Evolutionary conservation across 1,284 basidiomycete species (phyloP).

Genomic region (Malassezia cuniculi): DNA sequence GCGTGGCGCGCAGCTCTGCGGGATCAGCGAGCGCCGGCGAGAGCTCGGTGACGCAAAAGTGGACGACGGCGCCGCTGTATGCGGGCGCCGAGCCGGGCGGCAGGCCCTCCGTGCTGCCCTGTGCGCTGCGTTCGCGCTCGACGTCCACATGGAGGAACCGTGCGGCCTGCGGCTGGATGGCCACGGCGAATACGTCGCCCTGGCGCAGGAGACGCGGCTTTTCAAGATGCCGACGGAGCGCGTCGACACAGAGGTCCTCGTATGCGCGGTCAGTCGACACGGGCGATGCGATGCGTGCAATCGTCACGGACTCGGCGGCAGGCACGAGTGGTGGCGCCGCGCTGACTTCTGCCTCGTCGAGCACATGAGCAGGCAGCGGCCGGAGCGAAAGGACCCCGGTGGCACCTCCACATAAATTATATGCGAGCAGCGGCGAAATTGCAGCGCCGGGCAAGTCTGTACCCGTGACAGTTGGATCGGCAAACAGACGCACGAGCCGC

Average conservation of each 20-base stretch:
- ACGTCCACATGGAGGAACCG: slow-evolving; percentile 24
- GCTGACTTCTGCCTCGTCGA: not conserved
- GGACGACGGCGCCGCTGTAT: slow-evolving; percentile 50
- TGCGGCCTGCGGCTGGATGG: slow-evolving; percentile 51
- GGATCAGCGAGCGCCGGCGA: slow-evolving; percentile 20
- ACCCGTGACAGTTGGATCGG: slow-evolving; percentile 7
- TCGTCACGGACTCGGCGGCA: slow-evolving; percentile 51
- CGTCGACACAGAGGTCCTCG: slow-evolving; percentile 58
- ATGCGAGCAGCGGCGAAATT: slow-evolving; percentile 21
- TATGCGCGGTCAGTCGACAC: slow-evolving; percentile 61
- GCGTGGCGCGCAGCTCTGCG: not conserved
- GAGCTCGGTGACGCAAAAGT: slow-evolving; percentile 64
- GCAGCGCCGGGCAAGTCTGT: not conserved
- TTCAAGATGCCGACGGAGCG: slow-evolving; percentile 60
- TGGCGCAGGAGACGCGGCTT: slow-evolving; percentile 57
- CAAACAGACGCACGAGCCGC: slow-evolving; percentile 26
- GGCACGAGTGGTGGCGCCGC: slow-evolving; percentile 26
- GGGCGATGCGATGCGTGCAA: slow-evolving; percentile 73
- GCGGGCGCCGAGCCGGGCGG: slow-evolving; percentile 1
- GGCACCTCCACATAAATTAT: slow-evolving; percentile 28
- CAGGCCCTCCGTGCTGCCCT: slow-evolving; percentile 42
- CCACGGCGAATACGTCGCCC: slow-evolving; percentile 68
- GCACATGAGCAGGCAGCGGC: slow-evolving; percentile 11
- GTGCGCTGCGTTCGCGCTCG: slow-evolving; percentile 19
- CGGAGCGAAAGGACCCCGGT: slow-evolving; percentile 10